Conservation (phyloP, 2,329 filamentous ascomycete species). For the Lasiodiplodia citricola region DNA sequence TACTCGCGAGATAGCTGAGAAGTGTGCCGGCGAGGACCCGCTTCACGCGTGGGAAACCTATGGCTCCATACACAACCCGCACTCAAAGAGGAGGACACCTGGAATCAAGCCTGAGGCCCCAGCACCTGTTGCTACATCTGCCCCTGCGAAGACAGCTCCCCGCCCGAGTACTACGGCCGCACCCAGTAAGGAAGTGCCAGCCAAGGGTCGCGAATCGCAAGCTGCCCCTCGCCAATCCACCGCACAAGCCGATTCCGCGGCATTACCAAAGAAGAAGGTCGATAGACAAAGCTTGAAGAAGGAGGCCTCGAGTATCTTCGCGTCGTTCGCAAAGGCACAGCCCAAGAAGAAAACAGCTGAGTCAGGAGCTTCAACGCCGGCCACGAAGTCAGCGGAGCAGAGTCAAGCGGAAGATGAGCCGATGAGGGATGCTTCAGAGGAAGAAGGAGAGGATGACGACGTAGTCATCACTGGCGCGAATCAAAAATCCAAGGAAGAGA, state of each 20-base stretch:
- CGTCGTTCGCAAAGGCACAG: conserved; percentile 76
- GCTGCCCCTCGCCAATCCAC: conserved; percentile 39
- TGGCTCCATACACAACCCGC: conserved; percentile 75
- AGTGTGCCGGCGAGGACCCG: conserved; percentile 65
- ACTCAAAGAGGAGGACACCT: conserved; percentile 61
- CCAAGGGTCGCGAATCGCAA: conserved; percentile 40
- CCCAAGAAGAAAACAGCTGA: conserved; percentile 55
- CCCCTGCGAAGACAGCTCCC: conserved; percentile 32
- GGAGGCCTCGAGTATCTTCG: conserved; percentile 71
- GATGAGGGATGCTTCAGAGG: conserved; percentile 52
- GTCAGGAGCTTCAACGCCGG: conserved; percentile 46
- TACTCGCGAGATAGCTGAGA: conserved; percentile 63
- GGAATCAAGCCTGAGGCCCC: conserved; percentile 38
- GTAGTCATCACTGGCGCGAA: conserved; percentile 34
- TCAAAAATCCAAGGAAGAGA: conserved; percentile 30
- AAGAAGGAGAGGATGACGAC: conserved; percentile 43
- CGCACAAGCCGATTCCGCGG: conserved; percentile 34
- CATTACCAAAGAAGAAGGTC: conserved; percentile 39
- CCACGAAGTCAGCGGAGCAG: conserved; percentile 31
- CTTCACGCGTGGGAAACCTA: conserved; percentile 65
- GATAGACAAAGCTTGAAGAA: conserved; percentile 58
- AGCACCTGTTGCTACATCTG: conserved; percentile 33
- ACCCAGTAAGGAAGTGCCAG: conserved; percentile 32
- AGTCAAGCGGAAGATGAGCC: conserved; percentile 54
- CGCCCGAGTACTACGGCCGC: conserved; percentile 31